phyloP scores from a whole-genome alignment of 1,284 basidiomycete genomes.

The Cryptococcus neoformans region DNA sequence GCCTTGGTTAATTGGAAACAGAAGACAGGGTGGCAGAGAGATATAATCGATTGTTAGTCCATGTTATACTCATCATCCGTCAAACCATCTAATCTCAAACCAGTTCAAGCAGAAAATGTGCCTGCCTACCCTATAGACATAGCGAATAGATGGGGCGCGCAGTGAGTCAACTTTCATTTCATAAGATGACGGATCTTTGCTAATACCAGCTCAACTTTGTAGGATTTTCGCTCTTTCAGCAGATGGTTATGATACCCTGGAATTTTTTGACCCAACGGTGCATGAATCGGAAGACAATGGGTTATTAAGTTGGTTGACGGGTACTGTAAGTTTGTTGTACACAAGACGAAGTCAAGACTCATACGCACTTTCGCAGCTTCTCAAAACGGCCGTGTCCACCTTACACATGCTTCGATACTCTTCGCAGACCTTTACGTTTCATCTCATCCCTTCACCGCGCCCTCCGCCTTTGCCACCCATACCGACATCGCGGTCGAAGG shows the following conservation, averaged over 20 bases:
- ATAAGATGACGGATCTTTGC: not conserved
- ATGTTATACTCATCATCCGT: not conserved
- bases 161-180: constrained; percentile 22
- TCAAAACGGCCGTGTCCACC: constrained; percentile 37
- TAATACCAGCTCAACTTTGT: not conserved
- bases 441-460: constrained; percentile 30
- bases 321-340: constrained; percentile 23
- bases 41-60: constrained; percentile 25
- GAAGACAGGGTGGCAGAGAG: constrained; percentile 17
- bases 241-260: constrained; percentile 38
- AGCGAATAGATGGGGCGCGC: constrained; percentile 39
- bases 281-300: constrained; percentile 31
- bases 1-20: constrained; percentile 20
- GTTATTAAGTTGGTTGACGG: constrained; percentile 39
- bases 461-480: constrained; percentile 12
- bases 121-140: constrained; percentile 29
- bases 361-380: constrained; percentile 18
- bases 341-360: no score
- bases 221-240: constrained; percentile 43
- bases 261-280: constrained; percentile 34
- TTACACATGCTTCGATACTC: constrained; percentile 44
- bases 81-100: not conserved
- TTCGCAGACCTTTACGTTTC: constrained; percentile 31
- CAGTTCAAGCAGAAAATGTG: constrained; percentile 29
- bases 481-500: not conserved